Evolutionary conservation across 2,329 filamentous ascomycete species (phyloP).

Genomic region (Plenodomus lindquistii): DNA sequence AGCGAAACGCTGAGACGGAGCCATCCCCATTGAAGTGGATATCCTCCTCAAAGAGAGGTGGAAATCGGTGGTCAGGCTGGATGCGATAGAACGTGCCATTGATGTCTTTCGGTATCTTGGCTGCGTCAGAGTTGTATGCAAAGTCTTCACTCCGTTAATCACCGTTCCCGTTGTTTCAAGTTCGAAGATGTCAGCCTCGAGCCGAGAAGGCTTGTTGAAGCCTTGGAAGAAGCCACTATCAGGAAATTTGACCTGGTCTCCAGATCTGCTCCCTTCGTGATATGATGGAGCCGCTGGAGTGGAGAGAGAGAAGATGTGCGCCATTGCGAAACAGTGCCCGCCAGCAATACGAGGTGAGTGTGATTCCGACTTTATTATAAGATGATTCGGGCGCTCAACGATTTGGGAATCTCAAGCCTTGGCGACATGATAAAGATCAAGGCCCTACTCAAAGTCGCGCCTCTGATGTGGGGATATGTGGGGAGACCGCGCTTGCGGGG

Average conservation of each 20-base stretch:
- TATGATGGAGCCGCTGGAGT: conserved; percentile 29
- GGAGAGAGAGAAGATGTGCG: conserved; percentile 41
- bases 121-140: not conserved
- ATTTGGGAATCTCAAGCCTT: not conserved
- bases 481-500: conserved; percentile 15
- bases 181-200: conserved; percentile 47
- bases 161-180: conserved; percentile 45
- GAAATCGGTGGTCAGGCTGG: conserved; percentile 55
- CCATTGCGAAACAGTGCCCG: conserved; percentile 22
- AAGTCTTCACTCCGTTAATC: not conserved
- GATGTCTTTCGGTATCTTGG: conserved; percentile 47
- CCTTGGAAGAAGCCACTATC: conserved; percentile 43
- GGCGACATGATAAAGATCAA: conserved; percentile 6
- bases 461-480: conserved; percentile 21
- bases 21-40: conserved; percentile 55
- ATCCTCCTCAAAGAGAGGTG: conserved; percentile 60
- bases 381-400: not conserved
- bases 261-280: conserved; percentile 23
- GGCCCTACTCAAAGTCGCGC: conserved; percentile 1
- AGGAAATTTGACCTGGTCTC: conserved; percentile 38
- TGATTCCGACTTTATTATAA: not conserved
- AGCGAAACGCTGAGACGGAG: conserved; percentile 48
- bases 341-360: not conserved
- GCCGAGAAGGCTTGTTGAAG: conserved; percentile 46
- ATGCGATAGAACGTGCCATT: conserved; percentile 52